Conservation (phyloP, 331 rosid genomes). For the Malus hybrid region DNA sequence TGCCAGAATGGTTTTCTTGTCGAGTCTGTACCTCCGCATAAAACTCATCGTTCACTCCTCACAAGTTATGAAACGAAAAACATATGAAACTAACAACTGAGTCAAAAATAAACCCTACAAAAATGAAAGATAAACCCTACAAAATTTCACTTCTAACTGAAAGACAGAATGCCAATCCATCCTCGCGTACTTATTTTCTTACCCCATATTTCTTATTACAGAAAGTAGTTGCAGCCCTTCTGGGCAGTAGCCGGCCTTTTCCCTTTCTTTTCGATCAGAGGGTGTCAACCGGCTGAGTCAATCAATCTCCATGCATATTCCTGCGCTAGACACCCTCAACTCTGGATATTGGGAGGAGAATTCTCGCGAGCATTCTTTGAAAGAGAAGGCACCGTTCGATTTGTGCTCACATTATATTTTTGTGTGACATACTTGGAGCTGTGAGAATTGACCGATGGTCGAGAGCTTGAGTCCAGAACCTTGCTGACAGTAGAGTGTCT, state of each 20-base stretch:
- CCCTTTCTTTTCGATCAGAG: not conserved
- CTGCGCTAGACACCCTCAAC: slow-evolving; percentile 9
- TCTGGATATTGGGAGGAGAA: slow-evolving; percentile 68
- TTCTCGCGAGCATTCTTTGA: slow-evolving; percentile 49
- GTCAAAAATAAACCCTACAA: slow-evolving; percentile 10
- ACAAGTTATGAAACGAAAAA: not conserved
- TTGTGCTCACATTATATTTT: slow-evolving; percentile 18
- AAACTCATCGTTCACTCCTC: not conserved
- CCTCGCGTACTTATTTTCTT: not conserved
- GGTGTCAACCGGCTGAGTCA: not conserved
- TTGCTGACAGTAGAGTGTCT: slow-evolving; percentile 30
- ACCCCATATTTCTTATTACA: not conserved
- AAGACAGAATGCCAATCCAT: slow-evolving; percentile 4
- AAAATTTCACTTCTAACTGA: slow-evolving; percentile 22
- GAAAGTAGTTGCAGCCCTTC: not conserved
- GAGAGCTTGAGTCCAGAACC: slow-evolving; percentile 18
- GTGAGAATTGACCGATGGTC: slow-evolving; percentile 30
- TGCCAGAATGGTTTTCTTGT: not conserved
- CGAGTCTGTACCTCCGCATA: not conserved
- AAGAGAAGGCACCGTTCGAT: slow-evolving; percentile 29
- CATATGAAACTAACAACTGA: not conserved
- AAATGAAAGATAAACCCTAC: slow-evolving; percentile 10
- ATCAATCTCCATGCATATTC: slow-evolving; percentile 8
- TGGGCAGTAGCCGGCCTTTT: not conserved
- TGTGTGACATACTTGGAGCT: slow-evolving; percentile 25